Percentiles rank a stretch among this genome's conserved stretches.
Evolutionary conservation across 225 moss, liverwort and hornwort genomes (phyloP).

Genomic region (Anthoceros angustus): DNA sequence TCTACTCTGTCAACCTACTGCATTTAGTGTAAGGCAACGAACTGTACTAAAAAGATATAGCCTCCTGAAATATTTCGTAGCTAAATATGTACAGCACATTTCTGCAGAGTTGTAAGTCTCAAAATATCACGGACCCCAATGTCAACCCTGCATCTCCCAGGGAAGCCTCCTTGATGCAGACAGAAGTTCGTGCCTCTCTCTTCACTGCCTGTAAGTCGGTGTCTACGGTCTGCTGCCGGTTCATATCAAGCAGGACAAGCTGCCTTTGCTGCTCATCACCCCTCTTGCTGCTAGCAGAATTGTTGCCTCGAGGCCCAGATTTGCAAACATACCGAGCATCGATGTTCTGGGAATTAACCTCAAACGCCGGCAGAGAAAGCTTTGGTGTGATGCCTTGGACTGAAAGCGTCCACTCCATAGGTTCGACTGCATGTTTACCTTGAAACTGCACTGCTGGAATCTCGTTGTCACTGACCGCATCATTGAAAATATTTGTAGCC

Average conservation of each 20-base stretch:
- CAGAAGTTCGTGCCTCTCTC: background rate
- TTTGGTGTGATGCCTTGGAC: background rate
- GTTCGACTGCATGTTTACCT: background rate
- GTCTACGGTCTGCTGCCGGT: background rate
- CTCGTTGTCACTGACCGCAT: too few relatives aligned
- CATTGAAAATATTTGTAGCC: too few relatives aligned
- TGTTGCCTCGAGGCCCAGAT: background rate
- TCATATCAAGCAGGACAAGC: constrained; percentile 3
- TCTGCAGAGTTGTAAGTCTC: constrained; percentile 2
- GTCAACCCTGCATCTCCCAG: background rate
- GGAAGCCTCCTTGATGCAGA: background rate
- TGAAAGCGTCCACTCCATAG: background rate
- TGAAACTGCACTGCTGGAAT: background rate
- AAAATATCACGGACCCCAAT: constrained; percentile 4
- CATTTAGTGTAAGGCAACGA: background rate
- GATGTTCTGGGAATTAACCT: background rate
- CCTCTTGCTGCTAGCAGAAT: background rate
- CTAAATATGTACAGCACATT: constrained; percentile 3
- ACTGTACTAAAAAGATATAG: background rate
- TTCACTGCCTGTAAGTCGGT: background rate
- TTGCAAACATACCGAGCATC: background rate
- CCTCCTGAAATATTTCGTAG: background rate
- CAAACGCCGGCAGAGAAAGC: background rate
- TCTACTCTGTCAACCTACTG: background rate
- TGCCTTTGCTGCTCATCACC: background rate